Percentiles rank a stretch among this genome's conserved stretches.
Evolutionary conservation across 768 basidiomycete species (phyloP).

Genomic region (Tricholoma sp.): DNA sequence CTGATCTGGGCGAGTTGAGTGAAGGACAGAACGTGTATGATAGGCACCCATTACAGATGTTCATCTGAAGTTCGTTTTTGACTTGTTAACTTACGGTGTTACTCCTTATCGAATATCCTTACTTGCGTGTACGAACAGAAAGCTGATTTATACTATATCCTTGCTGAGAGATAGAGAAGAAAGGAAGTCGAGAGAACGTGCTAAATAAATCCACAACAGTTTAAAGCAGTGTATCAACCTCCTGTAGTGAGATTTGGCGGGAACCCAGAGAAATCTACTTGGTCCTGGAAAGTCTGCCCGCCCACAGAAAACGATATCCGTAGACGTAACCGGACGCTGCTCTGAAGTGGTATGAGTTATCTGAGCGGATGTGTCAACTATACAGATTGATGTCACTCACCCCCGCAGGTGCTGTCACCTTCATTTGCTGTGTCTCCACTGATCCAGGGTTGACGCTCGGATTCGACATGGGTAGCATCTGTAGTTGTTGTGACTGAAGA

Average conservation of each 20-base stretch:
- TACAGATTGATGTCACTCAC: constrained; percentile 41
- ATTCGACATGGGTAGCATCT: constrained; percentile 97
- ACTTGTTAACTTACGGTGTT: constrained; percentile 10
- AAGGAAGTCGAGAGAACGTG: background rate
- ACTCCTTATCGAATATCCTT: background rate
- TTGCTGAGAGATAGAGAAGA: constrained; percentile 2
- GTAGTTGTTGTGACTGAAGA: constrained; percentile 85
- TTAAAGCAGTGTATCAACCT: constrained; percentile 22
- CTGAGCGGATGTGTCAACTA: constrained; percentile 5
- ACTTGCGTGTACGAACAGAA: background rate
- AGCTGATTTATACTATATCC: constrained; percentile 4
- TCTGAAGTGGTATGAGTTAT: constrained; percentile 37
- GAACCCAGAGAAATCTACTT: constrained; percentile 92
- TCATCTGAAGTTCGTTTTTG: constrained; percentile 46
- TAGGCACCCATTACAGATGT: constrained; percentile 78
- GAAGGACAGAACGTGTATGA: constrained; percentile 91
- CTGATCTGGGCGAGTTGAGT: constrained; percentile 83
- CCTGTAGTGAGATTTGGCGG: constrained; percentile 66
- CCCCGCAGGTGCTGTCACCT: constrained; percentile 81
- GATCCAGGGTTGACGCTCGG: constrained; percentile 70
- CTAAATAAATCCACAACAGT: background rate
- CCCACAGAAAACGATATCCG: constrained; percentile 74
- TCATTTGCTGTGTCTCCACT: constrained; percentile 93
- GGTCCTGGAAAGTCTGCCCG: constrained; percentile 78
- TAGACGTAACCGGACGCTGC: constrained; percentile 77